Evolutionary conservation across 1,284 basidiomycete species (phyloP).

Genomic region (Somion occarium): DNA sequence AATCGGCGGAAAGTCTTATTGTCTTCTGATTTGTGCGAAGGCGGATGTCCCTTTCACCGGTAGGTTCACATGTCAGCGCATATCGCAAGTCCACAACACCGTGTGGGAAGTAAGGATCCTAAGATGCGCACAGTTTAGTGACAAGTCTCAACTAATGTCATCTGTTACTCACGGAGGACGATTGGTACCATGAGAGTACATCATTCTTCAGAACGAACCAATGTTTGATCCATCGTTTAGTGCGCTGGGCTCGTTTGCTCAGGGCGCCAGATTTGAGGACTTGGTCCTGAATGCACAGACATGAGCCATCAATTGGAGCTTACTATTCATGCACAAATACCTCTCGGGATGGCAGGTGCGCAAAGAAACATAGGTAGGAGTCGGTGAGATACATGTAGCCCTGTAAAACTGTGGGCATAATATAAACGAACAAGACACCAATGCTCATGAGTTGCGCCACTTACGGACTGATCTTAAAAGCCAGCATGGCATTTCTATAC

Average conservation of each 20-base stretch:
- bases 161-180: slow-evolving; percentile 71
- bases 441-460: too few species aligned
- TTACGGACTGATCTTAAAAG: slow-evolving; percentile 79
- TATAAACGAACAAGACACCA: too few species aligned
- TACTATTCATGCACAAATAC: slow-evolving; percentile 35
- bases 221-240: slow-evolving; percentile 86
- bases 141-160: slow-evolving; percentile 6
- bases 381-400: slow-evolving; percentile 96
- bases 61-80: slow-evolving; percentile 80
- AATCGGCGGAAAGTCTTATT: slow-evolving; percentile 73
- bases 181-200: slow-evolving; percentile 91
- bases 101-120: slow-evolving; percentile 96
- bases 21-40: slow-evolving; percentile 78
- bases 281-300: slow-evolving; percentile 61
- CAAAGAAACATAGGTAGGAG: slow-evolving; percentile 93
- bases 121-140: slow-evolving; percentile 6
- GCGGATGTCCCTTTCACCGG: slow-evolving; percentile 70
- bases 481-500: slow-evolving; percentile 84
- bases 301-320: not conserved
- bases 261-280: slow-evolving; percentile 83
- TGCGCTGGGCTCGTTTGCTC: slow-evolving; percentile 79
- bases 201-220: slow-evolving; percentile 96
- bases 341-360: slow-evolving; percentile 87
- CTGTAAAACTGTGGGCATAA: slow-evolving; percentile 68
- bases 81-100: slow-evolving; percentile 94